Conservation (phyloP, 1,139 yeast genomes). For the Zygosaccharomyces pseudobailii region DNA sequence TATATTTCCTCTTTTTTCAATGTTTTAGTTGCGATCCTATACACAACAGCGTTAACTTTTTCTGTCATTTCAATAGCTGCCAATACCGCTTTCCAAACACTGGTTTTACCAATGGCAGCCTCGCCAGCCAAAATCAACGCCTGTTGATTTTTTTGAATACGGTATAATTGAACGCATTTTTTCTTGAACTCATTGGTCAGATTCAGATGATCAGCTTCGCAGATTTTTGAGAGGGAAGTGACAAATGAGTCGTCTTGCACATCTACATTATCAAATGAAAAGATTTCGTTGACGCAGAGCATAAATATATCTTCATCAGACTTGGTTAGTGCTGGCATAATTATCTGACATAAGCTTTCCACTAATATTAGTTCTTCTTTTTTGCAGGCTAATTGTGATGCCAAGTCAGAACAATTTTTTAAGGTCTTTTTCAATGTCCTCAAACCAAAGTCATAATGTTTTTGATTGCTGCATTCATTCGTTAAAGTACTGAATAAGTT, state of each 20-base stretch:
- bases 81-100: slow-evolving; percentile 48
- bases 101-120: slow-evolving; percentile 72
- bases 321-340: slow-evolving; percentile 3
- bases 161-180: slow-evolving; percentile 60
- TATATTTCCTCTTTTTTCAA: slow-evolving; percentile 60
- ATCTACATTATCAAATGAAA: neutral
- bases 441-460: slow-evolving; percentile 90
- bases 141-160: slow-evolving; percentile 62
- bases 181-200: slow-evolving; percentile 43
- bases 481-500: slow-evolving; percentile 49
- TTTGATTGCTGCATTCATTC: slow-evolving; percentile 44
- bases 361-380: slow-evolving; percentile 1
- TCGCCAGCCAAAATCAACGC: slow-evolving; percentile 81
- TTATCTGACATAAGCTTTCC: slow-evolving; percentile 4
- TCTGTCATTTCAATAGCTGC: slow-evolving; percentile 41
- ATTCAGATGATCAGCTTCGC: slow-evolving; percentile 4
- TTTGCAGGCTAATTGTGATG: neutral
- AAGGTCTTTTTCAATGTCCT: slow-evolving; percentile 59
- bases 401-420: slow-evolving; percentile 9
- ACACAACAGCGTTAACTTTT: slow-evolving; percentile 39
- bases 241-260: neutral
- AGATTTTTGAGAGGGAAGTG: neutral
- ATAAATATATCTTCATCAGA: slow-evolving; percentile 2
- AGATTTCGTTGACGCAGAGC: neutral
- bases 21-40: slow-evolving; percentile 70